Evolutionary conservation across 2,329 filamentous ascomycete genomes (phyloP).

Genomic region (Podosphaera leucotricha): DNA sequence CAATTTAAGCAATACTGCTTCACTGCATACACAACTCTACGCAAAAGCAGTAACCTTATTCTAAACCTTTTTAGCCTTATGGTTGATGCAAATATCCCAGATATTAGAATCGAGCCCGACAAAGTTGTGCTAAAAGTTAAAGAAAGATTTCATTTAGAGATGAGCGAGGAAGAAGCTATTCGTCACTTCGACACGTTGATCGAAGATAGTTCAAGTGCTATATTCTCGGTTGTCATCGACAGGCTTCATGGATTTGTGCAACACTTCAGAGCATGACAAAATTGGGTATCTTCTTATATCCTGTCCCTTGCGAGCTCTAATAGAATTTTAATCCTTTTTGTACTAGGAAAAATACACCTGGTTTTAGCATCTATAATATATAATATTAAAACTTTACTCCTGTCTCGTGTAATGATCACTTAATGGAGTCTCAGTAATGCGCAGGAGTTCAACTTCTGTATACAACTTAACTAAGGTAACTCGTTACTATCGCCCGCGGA

Average conservation of each 20-base stretch:
- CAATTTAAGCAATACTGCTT: constrained; percentile 93
- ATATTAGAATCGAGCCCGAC: constrained; percentile 77
- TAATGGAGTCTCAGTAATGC: too few species aligned
- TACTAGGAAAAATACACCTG: too few species aligned
- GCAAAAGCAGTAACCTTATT: constrained; percentile 76
- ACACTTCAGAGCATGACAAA: constrained; percentile 48
- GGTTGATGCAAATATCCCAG: constrained; percentile 92
- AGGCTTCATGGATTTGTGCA: constrained; percentile 84
- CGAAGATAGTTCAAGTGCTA: constrained; percentile 69
- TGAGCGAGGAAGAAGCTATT: constrained; percentile 80
- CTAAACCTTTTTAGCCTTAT: constrained; percentile 90
- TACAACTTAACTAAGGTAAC: too few species aligned
- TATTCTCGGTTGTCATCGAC: constrained; percentile 87
- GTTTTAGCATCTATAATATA: too few species aligned
- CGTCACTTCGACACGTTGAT: constrained; percentile 72
- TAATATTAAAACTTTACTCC: too few species aligned
- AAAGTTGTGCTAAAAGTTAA: constrained; percentile 88
- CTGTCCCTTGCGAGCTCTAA: too few species aligned
- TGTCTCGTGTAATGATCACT: too few species aligned
- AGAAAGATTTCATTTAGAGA: constrained; percentile 78
- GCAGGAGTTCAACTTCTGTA: too few species aligned
- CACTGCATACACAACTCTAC: constrained; percentile 72
- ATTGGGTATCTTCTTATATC: neutral
- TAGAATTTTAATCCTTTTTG: too few species aligned
- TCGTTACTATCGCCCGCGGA: too few species aligned